Percentiles rank a stretch among this genome's conserved stretches.
Conservation (phyloP, 176 grass and related monocot species). For the Juncus inflexus region DNA sequence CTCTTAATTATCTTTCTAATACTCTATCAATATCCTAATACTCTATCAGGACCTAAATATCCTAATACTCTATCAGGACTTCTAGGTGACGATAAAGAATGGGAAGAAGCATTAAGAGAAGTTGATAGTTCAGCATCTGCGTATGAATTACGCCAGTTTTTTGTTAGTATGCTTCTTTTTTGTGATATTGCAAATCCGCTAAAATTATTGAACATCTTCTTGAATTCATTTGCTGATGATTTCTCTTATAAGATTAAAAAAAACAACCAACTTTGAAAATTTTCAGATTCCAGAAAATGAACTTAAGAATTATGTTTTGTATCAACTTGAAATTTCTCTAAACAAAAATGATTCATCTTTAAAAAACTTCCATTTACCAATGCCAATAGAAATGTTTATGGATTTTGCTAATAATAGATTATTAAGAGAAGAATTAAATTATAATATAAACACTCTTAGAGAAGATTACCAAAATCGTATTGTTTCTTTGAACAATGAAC, state of each 20-base stretch:
- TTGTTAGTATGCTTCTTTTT: constrained; percentile 26
- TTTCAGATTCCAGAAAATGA: background rate
- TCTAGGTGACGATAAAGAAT: constrained; percentile 31
- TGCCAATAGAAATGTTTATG: background rate
- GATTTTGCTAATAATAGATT: constrained; percentile 14
- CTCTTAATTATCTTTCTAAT: no score
- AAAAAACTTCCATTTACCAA: constrained; percentile 1
- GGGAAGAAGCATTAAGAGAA: constrained; percentile 16
- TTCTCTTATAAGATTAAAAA: background rate
- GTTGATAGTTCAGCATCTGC: background rate
- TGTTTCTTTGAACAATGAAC: background rate
- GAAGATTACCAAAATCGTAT: background rate
- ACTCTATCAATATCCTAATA: no score
- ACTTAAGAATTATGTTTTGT: constrained; percentile 10
- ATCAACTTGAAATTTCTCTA: constrained; percentile 9
- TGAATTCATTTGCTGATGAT: constrained; percentile 16
- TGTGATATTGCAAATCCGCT: constrained; percentile 2
- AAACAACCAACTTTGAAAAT: background rate
- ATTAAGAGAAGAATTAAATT: background rate
- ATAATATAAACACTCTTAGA: background rate
- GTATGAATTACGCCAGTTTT: background rate
- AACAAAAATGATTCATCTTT: background rate
- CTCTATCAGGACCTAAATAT: background rate
- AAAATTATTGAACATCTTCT: constrained; percentile 2
- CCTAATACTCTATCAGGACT: background rate